A percentile compares a stretch with the other conserved stretches of the same genome.
Conservation (phyloP, 2,329 filamentous ascomycete species). For the Penicillium oxalicum region DNA sequence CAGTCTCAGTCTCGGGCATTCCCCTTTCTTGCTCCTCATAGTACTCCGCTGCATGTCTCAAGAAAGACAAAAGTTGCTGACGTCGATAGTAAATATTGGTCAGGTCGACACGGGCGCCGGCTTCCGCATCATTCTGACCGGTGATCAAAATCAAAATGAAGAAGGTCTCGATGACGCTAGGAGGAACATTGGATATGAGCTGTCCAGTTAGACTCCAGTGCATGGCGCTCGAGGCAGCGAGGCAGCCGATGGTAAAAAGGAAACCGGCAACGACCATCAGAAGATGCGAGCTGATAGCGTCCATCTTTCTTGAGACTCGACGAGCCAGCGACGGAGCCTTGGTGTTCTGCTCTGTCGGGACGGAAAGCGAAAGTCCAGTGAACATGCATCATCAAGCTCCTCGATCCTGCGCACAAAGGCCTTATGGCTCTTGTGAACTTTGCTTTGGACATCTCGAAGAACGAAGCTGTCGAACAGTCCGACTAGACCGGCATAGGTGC, state of each 20-base stretch:
- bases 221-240: slow-evolving; percentile 26
- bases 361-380: neutral
- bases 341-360: slow-evolving; percentile 1
- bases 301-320: slow-evolving; percentile 19
- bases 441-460: slow-evolving; percentile 40
- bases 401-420: slow-evolving; percentile 12
- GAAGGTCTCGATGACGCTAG: slow-evolving; percentile 33
- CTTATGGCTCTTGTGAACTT: slow-evolving; percentile 17
- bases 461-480: slow-evolving; percentile 44
- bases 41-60: neutral
- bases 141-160: slow-evolving; percentile 32
- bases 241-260: slow-evolving; percentile 23
- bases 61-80: slow-evolving; percentile 10
- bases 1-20: neutral
- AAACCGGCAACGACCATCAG: slow-evolving; percentile 24
- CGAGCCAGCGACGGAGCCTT: slow-evolving; percentile 13
- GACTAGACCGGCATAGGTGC: slow-evolving; percentile 45
- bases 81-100: slow-evolving; percentile 20
- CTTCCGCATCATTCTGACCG: slow-evolving; percentile 28
- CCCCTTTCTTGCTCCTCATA: neutral
- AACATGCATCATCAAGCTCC: slow-evolving; percentile 8
- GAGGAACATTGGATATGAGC: slow-evolving; percentile 32
- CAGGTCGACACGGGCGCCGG: slow-evolving; percentile 16
- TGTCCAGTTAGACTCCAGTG: slow-evolving; percentile 30
- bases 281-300: slow-evolving; percentile 24